Evolutionary conservation across 805 yeast species (phyloP), one percentile per base, ranked within the genome.

Genomic region (Saccharomycopsis fibuligera): DNA sequence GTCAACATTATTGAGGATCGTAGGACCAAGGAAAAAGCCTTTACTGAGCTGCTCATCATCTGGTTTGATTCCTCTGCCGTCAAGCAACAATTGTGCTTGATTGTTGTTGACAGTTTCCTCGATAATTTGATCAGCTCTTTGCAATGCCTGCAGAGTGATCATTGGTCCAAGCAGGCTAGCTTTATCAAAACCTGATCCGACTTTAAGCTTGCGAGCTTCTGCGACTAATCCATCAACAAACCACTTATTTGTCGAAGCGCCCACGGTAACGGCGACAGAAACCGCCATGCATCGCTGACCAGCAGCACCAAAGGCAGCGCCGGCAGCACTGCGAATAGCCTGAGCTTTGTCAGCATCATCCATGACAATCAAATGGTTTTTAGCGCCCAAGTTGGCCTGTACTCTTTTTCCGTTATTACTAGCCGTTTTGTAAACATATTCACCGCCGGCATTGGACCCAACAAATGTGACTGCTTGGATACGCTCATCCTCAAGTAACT

Each of bases 201-300:
- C 81, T 54, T 69, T 69, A 60, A 84, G 76, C 49, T 63, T 58
- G 57, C 73, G 67, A 40, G 88, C 88, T 41, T 73, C 76, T 46
- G 64, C 70, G 30, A 77, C 75, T 44, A 83, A 71, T 44, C 81
- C 88, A 17, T 19, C 16, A 37, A 67, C 57, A 46, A 83, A 66
- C 86, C 87, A 82, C 54, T 73, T 74, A 53, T 85, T 71, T 44
- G 62, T 60, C 36, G 19, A 22, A 19, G 42, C 24, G 2, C 89
- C 89, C 22, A 84, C 88, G 17, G 86, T 76, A 44, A 83, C 85
- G 54, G 84, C 69, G 31, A 81, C 85, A 21, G 85, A 80, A 46
- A 84, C 78, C 9, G 87, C 86, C 85, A 83, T 79, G 67, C 91
- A 83, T 62, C 89, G 78, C 72, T 83, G 91, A 54, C 90, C 91